Conservation (phyloP, 1,139 yeast genomes). For the Wickerhamiella pararugosa region DNA sequence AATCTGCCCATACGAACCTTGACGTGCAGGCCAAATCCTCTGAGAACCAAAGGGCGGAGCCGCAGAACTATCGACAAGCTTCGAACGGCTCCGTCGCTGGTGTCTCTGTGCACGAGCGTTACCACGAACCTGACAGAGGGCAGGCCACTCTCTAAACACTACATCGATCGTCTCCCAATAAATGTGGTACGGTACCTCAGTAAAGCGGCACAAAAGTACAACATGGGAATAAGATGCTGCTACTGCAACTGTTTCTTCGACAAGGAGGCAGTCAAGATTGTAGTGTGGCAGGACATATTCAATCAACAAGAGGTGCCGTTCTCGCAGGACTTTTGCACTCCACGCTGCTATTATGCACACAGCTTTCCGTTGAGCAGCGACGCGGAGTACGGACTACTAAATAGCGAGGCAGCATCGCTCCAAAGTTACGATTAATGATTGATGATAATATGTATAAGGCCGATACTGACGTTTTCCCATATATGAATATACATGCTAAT, state of each 20-base stretch:
- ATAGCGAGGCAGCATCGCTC: too few relatives aligned
- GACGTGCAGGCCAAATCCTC: slow-evolving; percentile 37
- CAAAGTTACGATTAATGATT: too few relatives aligned
- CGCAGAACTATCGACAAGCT: not conserved
- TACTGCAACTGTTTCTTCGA: slow-evolving; percentile 7
- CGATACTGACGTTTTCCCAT: too few relatives aligned
- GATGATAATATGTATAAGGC: too few relatives aligned
- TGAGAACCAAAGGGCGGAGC: slow-evolving; percentile 9
- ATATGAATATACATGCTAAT: not conserved
- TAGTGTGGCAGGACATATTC: slow-evolving; percentile 8
- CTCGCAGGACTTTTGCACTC: slow-evolving; percentile 2
- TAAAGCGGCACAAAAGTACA: slow-evolving; percentile 11
- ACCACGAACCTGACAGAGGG: too few relatives aligned
- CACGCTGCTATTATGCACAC: not conserved
- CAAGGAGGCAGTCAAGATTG: slow-evolving; percentile 1
- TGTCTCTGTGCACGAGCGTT: too few relatives aligned
- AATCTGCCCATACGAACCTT: slow-evolving; percentile 32
- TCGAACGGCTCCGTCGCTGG: too few relatives aligned
- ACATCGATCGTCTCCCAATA: too few relatives aligned
- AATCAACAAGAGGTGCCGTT: slow-evolving; percentile 4
- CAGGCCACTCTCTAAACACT: too few relatives aligned
- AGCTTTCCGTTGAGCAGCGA: not conserved
- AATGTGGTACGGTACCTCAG: too few relatives aligned
- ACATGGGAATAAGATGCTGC: slow-evolving; percentile 12
- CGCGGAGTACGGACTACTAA: too few relatives aligned